phyloP scores from a whole-genome alignment of 768 basidiomycete species.

The Hypholoma sublateritium region DNA sequence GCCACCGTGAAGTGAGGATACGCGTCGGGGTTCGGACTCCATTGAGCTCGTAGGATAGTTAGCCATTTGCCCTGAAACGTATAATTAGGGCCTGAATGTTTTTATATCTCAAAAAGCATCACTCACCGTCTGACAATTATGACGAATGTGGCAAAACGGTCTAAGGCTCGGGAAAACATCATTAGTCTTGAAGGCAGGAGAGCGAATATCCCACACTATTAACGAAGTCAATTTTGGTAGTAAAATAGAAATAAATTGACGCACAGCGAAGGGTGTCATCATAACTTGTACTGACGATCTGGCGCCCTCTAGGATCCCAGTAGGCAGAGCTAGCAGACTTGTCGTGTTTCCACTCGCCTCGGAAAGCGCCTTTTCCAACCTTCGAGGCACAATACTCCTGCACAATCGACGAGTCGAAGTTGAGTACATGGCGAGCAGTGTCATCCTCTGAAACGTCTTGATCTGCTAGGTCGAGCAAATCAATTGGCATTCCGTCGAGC shows the following conservation, averaged over 20 bases:
- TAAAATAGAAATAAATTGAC: conserved; percentile 23
- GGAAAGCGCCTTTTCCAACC: conserved; percentile 52
- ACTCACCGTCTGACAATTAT: conserved; percentile 81
- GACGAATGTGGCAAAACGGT: conserved; percentile 61
- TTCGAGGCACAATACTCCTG: conserved; percentile 50
- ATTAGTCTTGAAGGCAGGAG: conserved; percentile 44
- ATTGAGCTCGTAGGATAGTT: conserved; percentile 73
- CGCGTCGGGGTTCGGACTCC: conserved; percentile 75
- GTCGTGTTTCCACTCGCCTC: conserved; percentile 66
- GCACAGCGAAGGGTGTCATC: conserved; percentile 74
- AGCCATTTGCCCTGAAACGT: conserved; percentile 73
- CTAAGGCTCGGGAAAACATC: conserved; percentile 57
- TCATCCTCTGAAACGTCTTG: conserved; percentile 9
- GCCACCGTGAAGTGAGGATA: conserved; percentile 87
- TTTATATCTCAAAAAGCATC: not conserved
- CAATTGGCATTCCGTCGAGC: conserved; percentile 42
- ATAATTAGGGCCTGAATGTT: not conserved
- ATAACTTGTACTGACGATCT: conserved; percentile 83
- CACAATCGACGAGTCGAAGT: conserved; percentile 44
- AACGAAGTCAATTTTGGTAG: conserved; percentile 6
- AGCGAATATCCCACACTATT: conserved; percentile 76
- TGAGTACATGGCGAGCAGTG: conserved; percentile 14
- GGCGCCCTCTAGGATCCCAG: conserved; percentile 81
- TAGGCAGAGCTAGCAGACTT: conserved; percentile 83
- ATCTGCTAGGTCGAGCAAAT: conserved; percentile 26